Base-by-base conservation (phyloP, 2,329 filamentous ascomycete genomes). In the Sphaerulina musiva region DNA sequence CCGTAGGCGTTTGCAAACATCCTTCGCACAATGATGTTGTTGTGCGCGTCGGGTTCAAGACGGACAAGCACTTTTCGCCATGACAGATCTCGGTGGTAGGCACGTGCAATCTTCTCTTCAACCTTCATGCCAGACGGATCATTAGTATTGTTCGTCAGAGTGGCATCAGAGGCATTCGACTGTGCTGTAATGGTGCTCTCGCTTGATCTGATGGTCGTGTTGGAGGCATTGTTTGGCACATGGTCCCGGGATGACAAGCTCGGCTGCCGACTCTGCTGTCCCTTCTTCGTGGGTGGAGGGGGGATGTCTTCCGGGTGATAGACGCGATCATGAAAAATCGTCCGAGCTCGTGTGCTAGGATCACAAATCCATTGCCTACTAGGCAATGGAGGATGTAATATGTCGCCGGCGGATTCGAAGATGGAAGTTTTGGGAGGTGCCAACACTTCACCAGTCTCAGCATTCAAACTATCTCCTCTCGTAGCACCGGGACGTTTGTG, bases 61-160 rank as follows among this genome's bases (percentile, higher is more conserved):
- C 93, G 87, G 11, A 98, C 93, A 3, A 98, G 81, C 1, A 98
- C 93, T 69, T 98, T 98, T 44, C 93, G 87, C 93, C 93, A 98
- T 1, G 89, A 88, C 17, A 98, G 74, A 59, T 89, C 89, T 10
- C 84, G 83, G 70, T 98, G 93, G 72, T 98, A 98, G 11, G 90
- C 93, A 45, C 93, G 82, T 1, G 93, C 93, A 62, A 98, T 98
- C 73, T 96, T 97, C 70, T 98, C 93, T 70, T 98, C 93, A 0
- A 97, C 90, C 59, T 87, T 89, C 83, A 97, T 91, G 59, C 75
- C 82, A 8, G 84, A 81, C 12, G 73, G 78, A 62, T 86, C 83
- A 5, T 43, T 40, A 3, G 58, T 59, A 11, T 42, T 40, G 11
- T 48, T 53, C 29, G 54, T 53, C 12, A 52, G 32, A 6, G 50